phyloP scores from a whole-genome alignment of 2,329 filamentous ascomycete species.

The Aspergillus aculeatus region DNA sequence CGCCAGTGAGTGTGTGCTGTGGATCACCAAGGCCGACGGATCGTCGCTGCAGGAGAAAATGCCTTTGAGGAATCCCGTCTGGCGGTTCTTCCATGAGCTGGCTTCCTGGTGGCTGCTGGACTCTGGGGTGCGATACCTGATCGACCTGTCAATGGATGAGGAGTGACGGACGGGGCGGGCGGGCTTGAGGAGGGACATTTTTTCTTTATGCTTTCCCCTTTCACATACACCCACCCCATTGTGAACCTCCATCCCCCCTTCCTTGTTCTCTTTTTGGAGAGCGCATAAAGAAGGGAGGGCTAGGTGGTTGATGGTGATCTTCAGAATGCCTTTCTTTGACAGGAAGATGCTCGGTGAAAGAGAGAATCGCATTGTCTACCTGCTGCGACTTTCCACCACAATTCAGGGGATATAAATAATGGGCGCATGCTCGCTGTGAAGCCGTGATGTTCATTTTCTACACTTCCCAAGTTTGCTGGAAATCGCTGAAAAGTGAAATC shows the following conservation, averaged over 20 bases:
- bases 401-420: not conserved
- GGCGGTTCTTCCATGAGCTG: slow-evolving; percentile 35
- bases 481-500: no score
- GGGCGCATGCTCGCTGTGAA: no score
- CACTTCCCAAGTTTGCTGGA: no score
- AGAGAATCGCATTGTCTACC: not conserved
- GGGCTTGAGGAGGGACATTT: not conserved
- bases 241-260: no score
- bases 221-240: not conserved
- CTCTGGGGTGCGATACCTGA: slow-evolving; percentile 33
- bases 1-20: slow-evolving; percentile 33
- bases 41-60: slow-evolving; percentile 14
- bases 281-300: not conserved
- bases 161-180: not conserved
- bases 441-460: no score
- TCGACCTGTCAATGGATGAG: slow-evolving; percentile 17
- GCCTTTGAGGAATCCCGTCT: slow-evolving; percentile 30
- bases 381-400: not conserved
- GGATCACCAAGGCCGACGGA: slow-evolving; percentile 22
- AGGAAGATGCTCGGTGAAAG: not conserved
- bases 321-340: not conserved
- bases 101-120: slow-evolving; percentile 39
- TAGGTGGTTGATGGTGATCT: not conserved
- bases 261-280: not conserved
- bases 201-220: not conserved